phyloP scores from a whole-genome alignment of 139 green algal genomes.

The Tetradesmus obliquus region DNA sequence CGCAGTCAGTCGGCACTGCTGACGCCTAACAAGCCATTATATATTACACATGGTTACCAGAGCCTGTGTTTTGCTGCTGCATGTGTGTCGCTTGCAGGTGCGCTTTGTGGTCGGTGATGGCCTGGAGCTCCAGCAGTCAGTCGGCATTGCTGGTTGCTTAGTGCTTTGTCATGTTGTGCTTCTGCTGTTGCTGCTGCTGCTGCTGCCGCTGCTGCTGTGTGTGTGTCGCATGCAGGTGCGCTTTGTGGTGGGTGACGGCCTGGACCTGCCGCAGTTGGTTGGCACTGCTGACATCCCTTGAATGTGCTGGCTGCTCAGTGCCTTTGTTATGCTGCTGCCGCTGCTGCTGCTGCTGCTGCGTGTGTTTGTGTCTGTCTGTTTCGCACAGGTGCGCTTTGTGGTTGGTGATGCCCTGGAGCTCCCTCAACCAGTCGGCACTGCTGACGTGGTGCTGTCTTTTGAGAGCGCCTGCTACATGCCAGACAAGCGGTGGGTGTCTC shows the following conservation, averaged over 20 bases:
- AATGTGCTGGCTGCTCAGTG: not conserved
- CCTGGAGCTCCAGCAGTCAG: no score
- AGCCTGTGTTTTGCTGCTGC: not conserved
- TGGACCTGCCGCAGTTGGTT: no score
- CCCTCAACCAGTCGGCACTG: not conserved
- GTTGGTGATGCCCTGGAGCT: slow-evolving; percentile 3
- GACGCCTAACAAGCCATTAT: no score
- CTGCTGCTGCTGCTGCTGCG: not conserved
- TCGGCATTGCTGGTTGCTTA: no score
- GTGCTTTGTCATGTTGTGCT: no score
- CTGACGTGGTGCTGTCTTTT: not conserved
- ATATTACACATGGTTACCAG: no score
- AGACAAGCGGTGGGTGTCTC: not conserved
- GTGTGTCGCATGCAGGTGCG: not conserved
- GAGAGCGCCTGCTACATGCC: slow-evolving; percentile 6
- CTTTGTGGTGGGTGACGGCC: not conserved
- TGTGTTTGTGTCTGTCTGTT: not conserved
- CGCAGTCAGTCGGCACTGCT: no score
- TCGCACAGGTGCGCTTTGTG: not conserved
- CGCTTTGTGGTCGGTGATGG: no score
- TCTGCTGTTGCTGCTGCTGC: no score
- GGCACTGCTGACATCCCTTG: no score
- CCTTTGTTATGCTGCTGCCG: not conserved
- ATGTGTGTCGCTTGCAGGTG: no score
- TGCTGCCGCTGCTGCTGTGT: not conserved